Percentiles rank a stretch among this genome's conserved stretches.
Conservation (phyloP, 768 basidiomycete genomes). For the Tephrocybe sp. region DNA sequence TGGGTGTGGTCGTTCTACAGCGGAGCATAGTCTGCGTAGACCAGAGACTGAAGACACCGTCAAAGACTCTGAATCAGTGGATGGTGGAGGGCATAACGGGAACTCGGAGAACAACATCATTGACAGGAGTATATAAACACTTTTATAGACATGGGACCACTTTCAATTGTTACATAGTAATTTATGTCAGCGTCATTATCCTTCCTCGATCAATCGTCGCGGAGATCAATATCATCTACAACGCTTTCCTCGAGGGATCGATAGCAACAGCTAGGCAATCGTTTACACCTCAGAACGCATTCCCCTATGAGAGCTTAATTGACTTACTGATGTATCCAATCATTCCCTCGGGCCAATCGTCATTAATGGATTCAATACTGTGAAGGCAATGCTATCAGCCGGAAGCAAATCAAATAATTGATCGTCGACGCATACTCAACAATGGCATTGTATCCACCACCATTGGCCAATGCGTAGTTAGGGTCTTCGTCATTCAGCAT, state of each 20-base stretch:
- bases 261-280: conserved; percentile 27
- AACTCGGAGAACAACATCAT: background rate
- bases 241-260: conserved; percentile 20
- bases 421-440: conserved; percentile 21
- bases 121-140: conserved; percentile 13
- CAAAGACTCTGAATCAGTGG: background rate
- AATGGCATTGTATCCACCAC: conserved; percentile 27
- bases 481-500: conserved; percentile 23
- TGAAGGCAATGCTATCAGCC: background rate
- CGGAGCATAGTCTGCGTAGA: conserved; percentile 7
- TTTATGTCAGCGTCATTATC: conserved; percentile 14
- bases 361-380: conserved; percentile 23
- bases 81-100: conserved; percentile 7
- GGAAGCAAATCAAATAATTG: background rate
- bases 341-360: conserved; percentile 29
- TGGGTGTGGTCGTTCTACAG: conserved; percentile 3
- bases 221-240: conserved; percentile 3
- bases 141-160: conserved; percentile 34
- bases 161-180: conserved; percentile 24
- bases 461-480: conserved; percentile 18
- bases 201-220: conserved; percentile 19
- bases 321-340: conserved; percentile 27
- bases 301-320: background rate
- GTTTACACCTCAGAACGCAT: background rate
- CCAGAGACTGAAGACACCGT: background rate